Evolutionary conservation across 192 early-diverging fungal genomes (phyloP), one percentile per base, ranked within the genome.

Genomic region (Linnemannia exigua): DNA sequence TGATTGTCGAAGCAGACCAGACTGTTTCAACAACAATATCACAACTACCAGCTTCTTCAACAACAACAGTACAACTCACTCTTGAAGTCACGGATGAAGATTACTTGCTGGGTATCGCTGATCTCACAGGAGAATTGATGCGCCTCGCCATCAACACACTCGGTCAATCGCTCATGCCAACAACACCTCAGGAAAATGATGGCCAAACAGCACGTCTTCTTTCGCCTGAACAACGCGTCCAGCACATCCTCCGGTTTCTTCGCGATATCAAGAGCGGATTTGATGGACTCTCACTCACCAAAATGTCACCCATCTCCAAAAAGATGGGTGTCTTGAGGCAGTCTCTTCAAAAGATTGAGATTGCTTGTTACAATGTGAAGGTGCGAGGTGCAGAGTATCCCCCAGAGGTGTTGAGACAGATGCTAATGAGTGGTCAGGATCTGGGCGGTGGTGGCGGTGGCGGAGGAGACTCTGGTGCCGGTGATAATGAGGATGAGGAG

Each of bases 101-200:
- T 54, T 93, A 92, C 73, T 19, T 93, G 28, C 73, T 91, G 6
- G 92, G 92, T 15, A 73, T 93, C 19, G 92, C 91, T 15, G 92
- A 93, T 80, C 88, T 93, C 38, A 92, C 91, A 14, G 92, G 92
- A 61, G 92, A 93, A 72, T 70, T 93, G 35, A 93, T 93, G 92
- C 84, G 92, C 61, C 82, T 89, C 19, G 87, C 87, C 9, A 92
- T 93, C 80, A 92, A 92, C 58, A 74, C 80, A 25, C 80, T 93
- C 20, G 87, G 83, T 28, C 84, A 86, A 47, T 79, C 84, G 0
- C 35, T 86, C 0, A 74, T 80, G 15, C 31, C 70, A 16, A 36
- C 70, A 44, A 44, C 41, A 7, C 72, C 66, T 41, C 67, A 71
- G 44, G 58, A 75, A 15, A 16, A 31, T 1, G 41, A 35, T 22